Percentiles rank a stretch among this genome's conserved stretches.
Conservation (phyloP, 768 basidiomycete genomes). For the Infundibulicybe gibba region DNA sequence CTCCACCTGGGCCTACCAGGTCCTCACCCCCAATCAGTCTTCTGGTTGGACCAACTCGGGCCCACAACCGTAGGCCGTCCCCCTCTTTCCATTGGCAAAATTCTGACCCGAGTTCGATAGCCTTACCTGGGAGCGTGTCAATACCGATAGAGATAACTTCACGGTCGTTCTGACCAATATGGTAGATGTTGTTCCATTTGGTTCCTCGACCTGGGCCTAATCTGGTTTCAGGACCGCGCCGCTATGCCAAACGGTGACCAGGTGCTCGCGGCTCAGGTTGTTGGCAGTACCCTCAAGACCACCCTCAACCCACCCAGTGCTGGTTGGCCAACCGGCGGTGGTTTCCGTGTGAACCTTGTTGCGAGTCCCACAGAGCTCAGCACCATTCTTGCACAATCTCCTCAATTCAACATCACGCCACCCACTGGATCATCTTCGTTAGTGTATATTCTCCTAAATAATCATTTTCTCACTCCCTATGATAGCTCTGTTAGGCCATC, state of each 20-base stretch:
- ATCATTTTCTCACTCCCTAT: not conserved
- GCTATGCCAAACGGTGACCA: slow-evolving; percentile 33
- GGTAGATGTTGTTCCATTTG: slow-evolving; percentile 28
- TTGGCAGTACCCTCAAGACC: slow-evolving; percentile 37
- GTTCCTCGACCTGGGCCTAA: slow-evolving; percentile 4
- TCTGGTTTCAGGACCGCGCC: slow-evolving; percentile 25
- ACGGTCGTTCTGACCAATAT: slow-evolving; percentile 64
- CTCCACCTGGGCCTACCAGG: slow-evolving; percentile 58
- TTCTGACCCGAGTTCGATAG: slow-evolving; percentile 17
- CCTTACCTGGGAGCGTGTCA: slow-evolving; percentile 61
- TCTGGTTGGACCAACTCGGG: slow-evolving; percentile 58
- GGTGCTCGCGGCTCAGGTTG: slow-evolving; percentile 52
- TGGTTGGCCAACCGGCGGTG: slow-evolving; percentile 61
- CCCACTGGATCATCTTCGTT: slow-evolving; percentile 16
- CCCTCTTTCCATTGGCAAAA: not conserved
- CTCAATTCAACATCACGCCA: slow-evolving; percentile 45
- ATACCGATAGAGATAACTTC: slow-evolving; percentile 67
- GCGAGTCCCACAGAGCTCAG: slow-evolving; percentile 37
- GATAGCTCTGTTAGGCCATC: slow-evolving; percentile 6
- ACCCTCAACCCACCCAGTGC: slow-evolving; percentile 50
- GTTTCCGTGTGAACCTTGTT: slow-evolving; percentile 74
- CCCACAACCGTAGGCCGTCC: slow-evolving; percentile 36
- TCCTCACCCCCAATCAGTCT: slow-evolving; percentile 45
- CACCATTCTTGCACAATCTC: slow-evolving; percentile 70
- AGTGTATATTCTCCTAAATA: slow-evolving; percentile 4